phyloP scores from a whole-genome alignment of 2,329 filamentous ascomycete genomes.

The Blastomyces emzantsi region DNA sequence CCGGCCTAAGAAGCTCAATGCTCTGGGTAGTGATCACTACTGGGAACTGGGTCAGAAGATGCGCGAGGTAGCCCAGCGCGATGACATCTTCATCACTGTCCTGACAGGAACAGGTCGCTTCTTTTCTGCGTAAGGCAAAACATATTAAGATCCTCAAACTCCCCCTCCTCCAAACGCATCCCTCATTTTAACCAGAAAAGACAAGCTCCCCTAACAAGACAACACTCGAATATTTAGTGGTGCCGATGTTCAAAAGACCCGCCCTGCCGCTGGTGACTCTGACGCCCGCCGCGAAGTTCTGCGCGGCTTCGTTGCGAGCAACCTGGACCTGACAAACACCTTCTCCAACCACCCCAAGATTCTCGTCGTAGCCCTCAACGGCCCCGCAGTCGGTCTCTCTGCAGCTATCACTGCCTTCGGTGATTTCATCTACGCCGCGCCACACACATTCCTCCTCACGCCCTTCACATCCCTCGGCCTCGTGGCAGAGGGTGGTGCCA shows the following conservation, averaged over 20 bases:
- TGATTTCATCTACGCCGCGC: slow-evolving; percentile 85
- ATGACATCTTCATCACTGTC: slow-evolving; percentile 78
- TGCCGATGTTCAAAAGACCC: slow-evolving; percentile 60
- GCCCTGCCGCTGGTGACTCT: slow-evolving; percentile 35
- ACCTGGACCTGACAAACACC: slow-evolving; percentile 79
- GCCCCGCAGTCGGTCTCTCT: slow-evolving; percentile 78
- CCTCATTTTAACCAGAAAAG: not conserved
- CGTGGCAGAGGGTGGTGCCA: slow-evolving; percentile 79
- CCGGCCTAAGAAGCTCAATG: slow-evolving; percentile 79
- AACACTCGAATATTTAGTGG: slow-evolving; percentile 45
- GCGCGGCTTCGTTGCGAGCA: slow-evolving; percentile 66
- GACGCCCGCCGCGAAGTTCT: slow-evolving; percentile 52
- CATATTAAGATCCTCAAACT: not conserved
- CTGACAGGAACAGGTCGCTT: slow-evolving; percentile 68
- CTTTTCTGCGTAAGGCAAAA: slow-evolving; percentile 69
- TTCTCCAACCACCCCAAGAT: slow-evolving; percentile 95
- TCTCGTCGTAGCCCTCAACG: slow-evolving; percentile 83
- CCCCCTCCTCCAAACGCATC: not conserved
- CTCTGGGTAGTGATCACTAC: slow-evolving; percentile 63
- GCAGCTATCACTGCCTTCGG: slow-evolving; percentile 74
- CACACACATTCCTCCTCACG: slow-evolving; percentile 75
- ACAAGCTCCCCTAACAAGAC: not conserved
- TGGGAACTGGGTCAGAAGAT: slow-evolving; percentile 65
- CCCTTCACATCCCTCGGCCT: slow-evolving; percentile 86
- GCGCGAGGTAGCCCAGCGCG: slow-evolving; percentile 64